Evolutionary conservation across 2,329 filamentous ascomycete species (phyloP).

Genomic region (Talaromyces sp.): DNA sequence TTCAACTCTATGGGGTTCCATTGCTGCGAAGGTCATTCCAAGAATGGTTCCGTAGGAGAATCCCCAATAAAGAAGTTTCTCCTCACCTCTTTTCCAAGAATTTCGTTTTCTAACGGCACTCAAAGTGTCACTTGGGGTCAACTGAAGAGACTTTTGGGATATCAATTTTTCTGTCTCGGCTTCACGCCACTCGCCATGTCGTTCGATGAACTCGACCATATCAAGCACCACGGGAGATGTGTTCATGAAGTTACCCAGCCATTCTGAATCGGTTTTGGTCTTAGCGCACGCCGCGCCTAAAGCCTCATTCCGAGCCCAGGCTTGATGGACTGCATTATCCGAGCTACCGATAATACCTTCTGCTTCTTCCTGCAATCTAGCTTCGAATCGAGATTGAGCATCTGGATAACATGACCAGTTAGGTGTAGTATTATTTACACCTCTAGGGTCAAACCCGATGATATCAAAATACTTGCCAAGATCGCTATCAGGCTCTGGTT

Average conservation of each 20-base stretch:
- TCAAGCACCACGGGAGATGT: constrained; percentile 18
- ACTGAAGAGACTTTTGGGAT: neutral
- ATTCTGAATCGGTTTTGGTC: neutral
- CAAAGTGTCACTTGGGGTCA: neutral
- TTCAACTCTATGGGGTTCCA: constrained; percentile 52
- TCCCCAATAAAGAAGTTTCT: constrained; percentile 47
- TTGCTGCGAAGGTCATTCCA: constrained; percentile 51
- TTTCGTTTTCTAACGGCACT: constrained; percentile 15
- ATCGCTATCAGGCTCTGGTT: constrained; percentile 20
- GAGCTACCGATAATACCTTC: constrained; percentile 11
- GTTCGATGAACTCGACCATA: constrained; percentile 22
- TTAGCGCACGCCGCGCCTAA: neutral
- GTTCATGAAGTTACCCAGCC: constrained; percentile 19
- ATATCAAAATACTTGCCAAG: constrained; percentile 31
- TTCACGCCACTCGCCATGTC: constrained; percentile 25
- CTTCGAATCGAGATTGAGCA: constrained; percentile 10
- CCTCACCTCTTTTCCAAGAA: constrained; percentile 18
- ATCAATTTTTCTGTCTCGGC: constrained; percentile 20
- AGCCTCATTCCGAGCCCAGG: constrained; percentile 4
- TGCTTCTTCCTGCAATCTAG: constrained; percentile 17
- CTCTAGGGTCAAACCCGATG: constrained; percentile 35
- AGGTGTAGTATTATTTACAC: constrained; percentile 29
- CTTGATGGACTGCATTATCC: constrained; percentile 5
- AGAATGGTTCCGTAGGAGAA: constrained; percentile 56
- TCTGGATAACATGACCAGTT: constrained; percentile 28